Conservation (phyloP, 176 grass and related monocot genomes). For the Aegilops bicornis region DNA sequence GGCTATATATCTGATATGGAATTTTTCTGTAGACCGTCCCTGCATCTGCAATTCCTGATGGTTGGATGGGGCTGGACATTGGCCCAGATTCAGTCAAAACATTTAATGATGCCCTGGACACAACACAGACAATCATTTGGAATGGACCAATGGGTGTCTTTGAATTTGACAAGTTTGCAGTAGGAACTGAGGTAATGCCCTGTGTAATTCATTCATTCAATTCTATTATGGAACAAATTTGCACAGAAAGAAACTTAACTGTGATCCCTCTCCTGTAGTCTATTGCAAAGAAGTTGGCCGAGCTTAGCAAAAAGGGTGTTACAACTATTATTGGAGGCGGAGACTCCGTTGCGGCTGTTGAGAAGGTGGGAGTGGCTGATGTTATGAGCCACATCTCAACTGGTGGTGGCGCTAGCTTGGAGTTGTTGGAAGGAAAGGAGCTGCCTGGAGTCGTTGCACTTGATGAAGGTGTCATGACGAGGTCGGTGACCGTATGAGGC, state of each 20-base stretch:
- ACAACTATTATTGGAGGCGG: constrained; percentile 82
- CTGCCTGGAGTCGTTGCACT: constrained; percentile 67
- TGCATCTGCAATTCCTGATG: constrained; percentile 70
- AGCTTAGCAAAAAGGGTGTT: constrained; percentile 64
- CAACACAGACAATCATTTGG: constrained; percentile 71
- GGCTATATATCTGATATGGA: constrained; percentile 13
- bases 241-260: neutral
- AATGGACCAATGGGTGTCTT: constrained; percentile 81
- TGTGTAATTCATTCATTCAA: neutral
- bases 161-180: constrained; percentile 70
- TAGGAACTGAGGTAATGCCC: constrained; percentile 57
- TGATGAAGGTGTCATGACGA: constrained; percentile 35
- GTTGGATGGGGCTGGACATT: constrained; percentile 83
- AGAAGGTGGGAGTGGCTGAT: constrained; percentile 81
- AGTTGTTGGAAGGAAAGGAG: constrained; percentile 76
- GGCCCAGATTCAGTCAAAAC: constrained; percentile 55
- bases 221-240: neutral
- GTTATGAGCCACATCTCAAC: constrained; percentile 88
- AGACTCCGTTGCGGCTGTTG: constrained; percentile 73
- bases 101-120: constrained; percentile 60
- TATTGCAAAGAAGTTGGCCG: constrained; percentile 70
- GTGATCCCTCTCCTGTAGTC: constrained; percentile 41
- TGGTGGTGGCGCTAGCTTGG: constrained; percentile 72
- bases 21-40: constrained; percentile 42
- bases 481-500: constrained; percentile 50